phyloP scores from a whole-genome alignment of 176 grass and related monocot species.

The Zea mays region Zm-B73-REFERENCE-NAM-5.0 NC_050105.1:25906501-25907000 shows the following conservation, averaged over 20 bases:
- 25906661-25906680: conserved; percentile 44
- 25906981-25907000: background rate
- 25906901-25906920: background rate
- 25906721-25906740: background rate
- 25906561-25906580: conserved; percentile 20
- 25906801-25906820: conserved; percentile 45
- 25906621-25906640: conserved; percentile 37
- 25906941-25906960: conserved; percentile 1
- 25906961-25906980: background rate
- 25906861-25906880: conserved; percentile 1
- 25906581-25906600: conserved; percentile 9
- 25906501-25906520: conserved; percentile 13
- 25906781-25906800: background rate
- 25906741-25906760: background rate
- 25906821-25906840: conserved; percentile 33
- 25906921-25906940: conserved; percentile 36
- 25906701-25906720: background rate
- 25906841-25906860: conserved; percentile 31
- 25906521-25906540: conserved; percentile 14
- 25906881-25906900: conserved; percentile 14
- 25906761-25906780: background rate
- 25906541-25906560: conserved; percentile 1
- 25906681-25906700: conserved; percentile 43
- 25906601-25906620: conserved; percentile 63
- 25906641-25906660: background rate